These are phyloP conservation scores for Alisma plantagoaquatica DNA, from an alignment of 106 monocot genomes.

Conservation along the genomic window DNA sequence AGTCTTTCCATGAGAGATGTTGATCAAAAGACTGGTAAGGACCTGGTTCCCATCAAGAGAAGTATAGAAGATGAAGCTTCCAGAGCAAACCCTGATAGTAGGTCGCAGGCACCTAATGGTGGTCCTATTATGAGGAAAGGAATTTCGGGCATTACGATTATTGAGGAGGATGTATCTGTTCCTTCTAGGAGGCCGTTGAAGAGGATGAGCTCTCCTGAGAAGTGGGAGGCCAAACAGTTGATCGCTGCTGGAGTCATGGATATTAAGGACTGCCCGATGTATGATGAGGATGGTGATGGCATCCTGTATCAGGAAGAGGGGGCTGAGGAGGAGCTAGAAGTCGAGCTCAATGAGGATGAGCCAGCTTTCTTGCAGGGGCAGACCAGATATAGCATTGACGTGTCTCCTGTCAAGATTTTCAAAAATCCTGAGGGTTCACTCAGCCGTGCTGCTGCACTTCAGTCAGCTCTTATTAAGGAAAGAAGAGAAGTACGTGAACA, in stretches of 20 bases:
- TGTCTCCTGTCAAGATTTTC: constrained; percentile 93
- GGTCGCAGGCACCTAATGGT: constrained; percentile 2
- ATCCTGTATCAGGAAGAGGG: constrained; percentile 80
- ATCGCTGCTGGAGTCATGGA: constrained; percentile 63
- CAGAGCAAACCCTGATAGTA: constrained; percentile 46
- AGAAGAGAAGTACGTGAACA: constrained; percentile 85
- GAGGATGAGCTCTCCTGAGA: constrained; percentile 92
- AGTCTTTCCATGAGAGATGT: constrained; percentile 80
- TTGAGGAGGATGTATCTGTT: constrained; percentile 29
- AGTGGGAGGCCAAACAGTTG: constrained; percentile 85
- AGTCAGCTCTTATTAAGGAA: constrained; percentile 87
- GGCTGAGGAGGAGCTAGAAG: constrained; percentile 80
- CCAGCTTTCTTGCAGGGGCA: constrained; percentile 85
- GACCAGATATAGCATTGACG: constrained; percentile 72
- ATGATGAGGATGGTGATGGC: constrained; percentile 82
- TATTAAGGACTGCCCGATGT: constrained; percentile 55
- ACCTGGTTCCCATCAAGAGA: constrained; percentile 55
- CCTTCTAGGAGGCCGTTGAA: constrained; percentile 61
- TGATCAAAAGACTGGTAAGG: constrained; percentile 71
- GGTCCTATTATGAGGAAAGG: constrained; percentile 41
- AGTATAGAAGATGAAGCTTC: constrained; percentile 37
- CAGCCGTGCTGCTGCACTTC: constrained; percentile 83
- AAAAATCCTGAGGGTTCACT: constrained; percentile 90
- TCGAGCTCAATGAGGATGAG: constrained; percentile 90
- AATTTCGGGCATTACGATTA: constrained; percentile 58